Evolutionary conservation across 192 early-diverging fungal genomes (phyloP).

Genomic region (Linnemannia zychae): DNA sequence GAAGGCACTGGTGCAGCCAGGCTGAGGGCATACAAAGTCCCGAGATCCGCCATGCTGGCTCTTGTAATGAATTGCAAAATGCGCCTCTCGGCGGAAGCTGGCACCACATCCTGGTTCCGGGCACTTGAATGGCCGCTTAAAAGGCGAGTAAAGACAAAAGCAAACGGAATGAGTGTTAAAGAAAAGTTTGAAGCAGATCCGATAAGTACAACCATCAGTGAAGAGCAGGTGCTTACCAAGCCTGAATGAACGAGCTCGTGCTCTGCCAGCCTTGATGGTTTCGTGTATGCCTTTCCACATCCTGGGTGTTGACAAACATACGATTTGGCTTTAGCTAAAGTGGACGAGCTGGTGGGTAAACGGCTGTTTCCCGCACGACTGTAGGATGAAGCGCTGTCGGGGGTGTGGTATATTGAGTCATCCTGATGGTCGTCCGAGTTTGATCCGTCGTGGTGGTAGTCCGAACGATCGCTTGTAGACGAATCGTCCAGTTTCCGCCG

Average conservation of each 20-base stretch:
- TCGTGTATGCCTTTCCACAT: conserved; percentile 52
- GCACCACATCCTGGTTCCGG: conserved; percentile 45
- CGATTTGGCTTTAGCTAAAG: not conserved
- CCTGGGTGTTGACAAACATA: conserved; percentile 45
- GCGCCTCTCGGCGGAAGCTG: conserved; percentile 47
- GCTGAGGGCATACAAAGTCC: conserved; percentile 31
- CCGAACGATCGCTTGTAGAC: not conserved
- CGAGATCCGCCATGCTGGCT: conserved; percentile 34
- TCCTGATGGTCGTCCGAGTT: not conserved
- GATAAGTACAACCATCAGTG: not conserved
- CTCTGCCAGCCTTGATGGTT: conserved; percentile 47
- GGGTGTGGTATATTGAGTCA: not conserved
- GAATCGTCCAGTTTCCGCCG: not conserved
- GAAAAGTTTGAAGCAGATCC: not conserved
- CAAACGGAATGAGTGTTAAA: not conserved
- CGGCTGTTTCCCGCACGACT: not conserved
- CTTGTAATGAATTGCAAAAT: conserved; percentile 45
- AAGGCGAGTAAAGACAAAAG: not conserved
- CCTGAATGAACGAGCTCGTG: conserved; percentile 57
- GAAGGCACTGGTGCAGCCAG: conserved; percentile 52
- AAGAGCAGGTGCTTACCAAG: conserved; percentile 31
- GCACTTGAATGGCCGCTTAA: conserved; percentile 60
- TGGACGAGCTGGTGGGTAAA: not conserved
- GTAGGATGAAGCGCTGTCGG: not conserved
- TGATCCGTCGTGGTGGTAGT: not conserved